phyloP scores from a whole-genome alignment of 1,139 yeast genomes.

The Blastobotrys buckinghamii region DNA sequence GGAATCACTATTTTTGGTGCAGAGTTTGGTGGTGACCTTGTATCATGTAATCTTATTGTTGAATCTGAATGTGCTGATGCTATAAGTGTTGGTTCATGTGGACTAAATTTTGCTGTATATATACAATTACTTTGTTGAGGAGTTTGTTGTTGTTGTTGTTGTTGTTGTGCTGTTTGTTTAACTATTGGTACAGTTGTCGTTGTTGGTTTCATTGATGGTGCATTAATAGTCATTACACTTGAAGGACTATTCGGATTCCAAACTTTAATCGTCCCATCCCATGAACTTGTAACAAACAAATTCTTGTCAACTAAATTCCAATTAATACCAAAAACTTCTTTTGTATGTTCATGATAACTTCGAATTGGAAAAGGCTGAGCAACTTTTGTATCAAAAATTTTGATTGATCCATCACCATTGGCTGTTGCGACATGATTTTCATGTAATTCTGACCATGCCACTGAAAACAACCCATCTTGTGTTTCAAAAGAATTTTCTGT shows the following conservation, averaged over 20 bases:
- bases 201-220: conserved; percentile 11
- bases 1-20: conserved; percentile 17
- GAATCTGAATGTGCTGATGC: conserved; percentile 79
- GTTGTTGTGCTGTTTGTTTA: conserved; percentile 10
- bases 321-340: conserved; percentile 81
- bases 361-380: conserved; percentile 60
- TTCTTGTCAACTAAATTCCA: conserved; percentile 83
- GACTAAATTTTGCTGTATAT: conserved; percentile 78
- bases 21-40: conserved; percentile 61
- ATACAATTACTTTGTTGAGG: conserved; percentile 39
- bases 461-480: conserved; percentile 86
- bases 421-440: conserved; percentile 81
- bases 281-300: conserved; percentile 68
- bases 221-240: conserved; percentile 54
- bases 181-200: conserved; percentile 5
- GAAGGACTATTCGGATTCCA: conserved; percentile 55
- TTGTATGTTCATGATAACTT: conserved; percentile 69
- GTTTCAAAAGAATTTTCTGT: conserved; percentile 69
- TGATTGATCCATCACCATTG: conserved; percentile 85
- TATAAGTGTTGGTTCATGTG: conserved; percentile 69
- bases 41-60: conserved; percentile 76
- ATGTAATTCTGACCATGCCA: conserved; percentile 86
- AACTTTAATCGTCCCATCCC: conserved; percentile 87
- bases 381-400: conserved; percentile 64
- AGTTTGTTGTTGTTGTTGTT: conserved; percentile 2